Conservation (phyloP, 164 flowering plant genomes). For the Amborella trichopoda region DNA sequence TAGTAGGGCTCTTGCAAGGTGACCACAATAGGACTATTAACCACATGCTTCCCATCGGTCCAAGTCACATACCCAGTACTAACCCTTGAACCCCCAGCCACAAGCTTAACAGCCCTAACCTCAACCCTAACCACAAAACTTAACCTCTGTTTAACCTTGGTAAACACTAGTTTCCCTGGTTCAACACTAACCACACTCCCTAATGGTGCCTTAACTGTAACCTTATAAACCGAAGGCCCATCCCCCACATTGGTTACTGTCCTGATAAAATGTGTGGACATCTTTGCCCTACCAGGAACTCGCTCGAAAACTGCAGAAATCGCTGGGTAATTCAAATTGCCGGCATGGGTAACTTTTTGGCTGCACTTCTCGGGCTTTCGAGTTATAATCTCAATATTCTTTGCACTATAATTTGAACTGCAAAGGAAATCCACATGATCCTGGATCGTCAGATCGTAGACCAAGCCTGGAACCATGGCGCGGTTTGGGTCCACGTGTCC, state of each 20-base stretch:
- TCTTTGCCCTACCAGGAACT: constrained; percentile 28
- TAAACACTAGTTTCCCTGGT: constrained; percentile 52
- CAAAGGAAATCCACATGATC: constrained; percentile 83
- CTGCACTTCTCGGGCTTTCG: constrained; percentile 49
- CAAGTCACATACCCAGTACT: constrained; percentile 54
- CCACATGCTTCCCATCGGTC: constrained; percentile 78
- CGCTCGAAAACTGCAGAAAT: constrained; percentile 60
- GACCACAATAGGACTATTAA: constrained; percentile 69
- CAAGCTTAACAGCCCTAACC: constrained; percentile 31
- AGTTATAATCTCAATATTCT: constrained; percentile 42
- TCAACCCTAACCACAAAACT: constrained; percentile 54
- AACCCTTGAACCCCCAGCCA: constrained; percentile 44
- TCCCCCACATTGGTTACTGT: constrained; percentile 81
- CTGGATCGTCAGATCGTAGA: constrained; percentile 44
- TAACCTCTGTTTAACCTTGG: constrained; percentile 64
- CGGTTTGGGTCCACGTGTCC: constrained; percentile 85
- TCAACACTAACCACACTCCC: constrained; percentile 53
- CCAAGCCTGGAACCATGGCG: constrained; percentile 84
- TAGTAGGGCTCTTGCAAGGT: constrained; percentile 73
- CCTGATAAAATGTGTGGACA: constrained; percentile 72
- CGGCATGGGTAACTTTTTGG: constrained; percentile 45
- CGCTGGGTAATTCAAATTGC: constrained; percentile 88
- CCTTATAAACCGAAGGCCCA: constrained; percentile 41
- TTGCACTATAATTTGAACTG: constrained; percentile 56
- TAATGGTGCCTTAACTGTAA: constrained; percentile 31